Conservation (phyloP, 345 rosid genomes). For the Populus alba region DNA sequence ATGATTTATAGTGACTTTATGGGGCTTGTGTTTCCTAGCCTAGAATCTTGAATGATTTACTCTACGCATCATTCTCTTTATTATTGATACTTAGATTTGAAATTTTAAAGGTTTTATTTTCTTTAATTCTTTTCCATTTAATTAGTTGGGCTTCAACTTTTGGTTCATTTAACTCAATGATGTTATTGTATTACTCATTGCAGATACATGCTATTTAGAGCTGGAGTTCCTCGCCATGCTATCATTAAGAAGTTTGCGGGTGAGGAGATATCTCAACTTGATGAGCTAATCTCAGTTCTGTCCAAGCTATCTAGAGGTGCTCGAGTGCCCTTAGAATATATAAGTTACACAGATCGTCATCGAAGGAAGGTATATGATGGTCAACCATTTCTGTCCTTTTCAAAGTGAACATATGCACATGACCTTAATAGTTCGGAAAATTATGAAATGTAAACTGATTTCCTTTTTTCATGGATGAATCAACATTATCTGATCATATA, state of each 20-base stretch:
- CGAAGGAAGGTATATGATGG: slow-evolving; percentile 67
- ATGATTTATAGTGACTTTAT: neutral
- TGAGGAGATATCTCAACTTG: slow-evolving; percentile 67
- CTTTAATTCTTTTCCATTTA: neutral
- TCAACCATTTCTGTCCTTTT: too few species aligned
- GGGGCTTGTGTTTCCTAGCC: neutral
- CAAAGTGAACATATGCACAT: too few species aligned
- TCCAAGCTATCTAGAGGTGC: slow-evolving; percentile 73
- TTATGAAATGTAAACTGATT: too few species aligned
- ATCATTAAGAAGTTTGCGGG: slow-evolving; percentile 88
- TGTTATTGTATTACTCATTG: slow-evolving; percentile 15
- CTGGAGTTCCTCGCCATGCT: slow-evolving; percentile 98
- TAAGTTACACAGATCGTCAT: slow-evolving; percentile 82
- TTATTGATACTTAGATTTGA: neutral
- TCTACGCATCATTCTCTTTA: neutral
- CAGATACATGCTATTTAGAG: slow-evolving; percentile 93
- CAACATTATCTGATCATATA: too few species aligned
- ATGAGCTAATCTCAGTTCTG: slow-evolving; percentile 62
- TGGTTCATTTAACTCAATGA: too few species aligned
- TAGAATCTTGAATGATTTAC: neutral
- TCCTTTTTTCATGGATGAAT: too few species aligned
- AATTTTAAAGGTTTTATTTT: neutral
- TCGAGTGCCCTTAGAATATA: slow-evolving; percentile 88
- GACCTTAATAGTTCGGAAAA: too few species aligned
- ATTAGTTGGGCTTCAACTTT: neutral